These are phyloP conservation scores for Sporothrix protearum DNA, from an alignment of 2,329 filamentous ascomycete genomes.

Conservation along the genomic window DNA sequence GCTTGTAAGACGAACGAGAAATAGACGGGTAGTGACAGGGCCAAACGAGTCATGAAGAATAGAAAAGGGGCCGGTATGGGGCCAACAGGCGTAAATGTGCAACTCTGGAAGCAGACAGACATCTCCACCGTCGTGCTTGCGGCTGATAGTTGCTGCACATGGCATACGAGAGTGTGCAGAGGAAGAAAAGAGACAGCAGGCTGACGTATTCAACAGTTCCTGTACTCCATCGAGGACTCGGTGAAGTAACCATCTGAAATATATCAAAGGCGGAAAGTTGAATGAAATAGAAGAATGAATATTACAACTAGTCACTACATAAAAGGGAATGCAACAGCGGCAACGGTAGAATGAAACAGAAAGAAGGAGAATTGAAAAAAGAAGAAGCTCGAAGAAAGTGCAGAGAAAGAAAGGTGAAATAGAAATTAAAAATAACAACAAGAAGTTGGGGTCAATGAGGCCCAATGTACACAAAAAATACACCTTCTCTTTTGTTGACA, in stretches of 20 bases:
- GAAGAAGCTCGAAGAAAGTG: background rate
- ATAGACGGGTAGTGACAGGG: background rate
- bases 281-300: background rate
- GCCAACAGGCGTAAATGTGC: background rate
- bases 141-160: background rate
- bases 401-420: too few species aligned
- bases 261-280: background rate
- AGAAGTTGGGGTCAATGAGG: background rate
- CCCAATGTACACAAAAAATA: constrained; percentile 9
- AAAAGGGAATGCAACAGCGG: background rate
- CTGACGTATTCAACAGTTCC: background rate
- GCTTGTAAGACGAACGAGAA: background rate
- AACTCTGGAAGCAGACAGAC: background rate
- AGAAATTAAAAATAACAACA: background rate
- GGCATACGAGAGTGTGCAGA: background rate
- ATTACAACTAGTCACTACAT: constrained; percentile 11
- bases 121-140: background rate
- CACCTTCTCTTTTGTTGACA: background rate
- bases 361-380: background rate
- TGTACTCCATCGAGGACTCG: background rate
- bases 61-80: background rate
- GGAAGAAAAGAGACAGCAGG: background rate
- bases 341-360: background rate
- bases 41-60: background rate
- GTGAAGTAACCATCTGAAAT: background rate